Percentiles rank a stretch among this genome's conserved stretches.
Conservation (phyloP, 225 moss, liverwort and hornwort genomes). For the Neckera pumila region DNA sequence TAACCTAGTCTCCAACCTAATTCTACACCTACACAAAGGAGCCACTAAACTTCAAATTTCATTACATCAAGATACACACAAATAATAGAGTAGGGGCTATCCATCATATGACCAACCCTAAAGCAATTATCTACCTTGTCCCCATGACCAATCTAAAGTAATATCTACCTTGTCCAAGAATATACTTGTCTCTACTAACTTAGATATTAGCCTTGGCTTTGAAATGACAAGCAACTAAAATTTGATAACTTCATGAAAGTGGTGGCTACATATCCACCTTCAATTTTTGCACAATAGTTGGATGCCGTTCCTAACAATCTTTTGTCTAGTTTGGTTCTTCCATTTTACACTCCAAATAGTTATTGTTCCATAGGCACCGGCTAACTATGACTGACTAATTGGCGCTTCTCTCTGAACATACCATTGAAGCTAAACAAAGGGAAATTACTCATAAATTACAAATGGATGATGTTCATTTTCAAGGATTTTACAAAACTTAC, state of each 20-base stretch:
- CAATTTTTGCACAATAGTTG: rapidly evolving
- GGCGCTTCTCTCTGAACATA: too few species aligned
- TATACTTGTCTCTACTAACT: rapidly evolving
- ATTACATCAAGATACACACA: too few species aligned
- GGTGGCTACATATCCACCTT: rapidly evolving
- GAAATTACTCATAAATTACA: too few species aligned
- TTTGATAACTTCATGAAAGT: rapidly evolving
- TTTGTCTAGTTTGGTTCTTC: rapidly evolving
- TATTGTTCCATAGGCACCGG: neutral
- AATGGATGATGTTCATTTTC: too few species aligned
- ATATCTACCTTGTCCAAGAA: rapidly evolving
- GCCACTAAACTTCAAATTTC: too few species aligned
- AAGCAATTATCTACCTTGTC: too few species aligned
- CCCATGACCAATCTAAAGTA: rapidly evolving
- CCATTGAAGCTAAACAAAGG: too few species aligned
- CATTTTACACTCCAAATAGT: neutral
- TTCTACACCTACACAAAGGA: too few species aligned
- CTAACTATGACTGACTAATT: too few species aligned
- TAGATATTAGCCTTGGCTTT: rapidly evolving
- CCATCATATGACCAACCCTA: rapidly evolving
- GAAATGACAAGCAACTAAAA: neutral
- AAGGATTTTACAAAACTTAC: too few species aligned
- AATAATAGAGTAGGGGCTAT: rapidly evolving
- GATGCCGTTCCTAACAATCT: rapidly evolving
- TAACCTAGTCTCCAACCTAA: too few species aligned